A percentile compares a stretch with the other conserved stretches of the same genome.
These are phyloP conservation scores for Thermochaetoides thermophila DNA, from an alignment of 495 filamentous ascomycete genomes.

Conservation along the genomic window DNA sequence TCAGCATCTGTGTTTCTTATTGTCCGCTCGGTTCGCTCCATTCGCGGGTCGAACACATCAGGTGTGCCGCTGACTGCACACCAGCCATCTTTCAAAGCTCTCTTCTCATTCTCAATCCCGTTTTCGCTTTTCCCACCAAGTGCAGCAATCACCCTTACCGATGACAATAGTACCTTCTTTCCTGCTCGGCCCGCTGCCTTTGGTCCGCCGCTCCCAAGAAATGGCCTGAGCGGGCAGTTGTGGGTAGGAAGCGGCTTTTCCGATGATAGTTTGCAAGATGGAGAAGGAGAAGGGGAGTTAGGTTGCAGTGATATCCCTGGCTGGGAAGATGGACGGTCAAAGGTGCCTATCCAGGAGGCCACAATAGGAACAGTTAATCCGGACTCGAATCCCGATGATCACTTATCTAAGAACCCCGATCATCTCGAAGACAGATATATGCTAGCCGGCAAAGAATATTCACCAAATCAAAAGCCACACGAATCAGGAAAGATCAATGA, in stretches of 20 bases:
- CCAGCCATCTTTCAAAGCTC: conserved; percentile 22
- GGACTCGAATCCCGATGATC: too few species aligned
- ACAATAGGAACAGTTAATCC: conserved; percentile 9
- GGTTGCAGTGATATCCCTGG: conserved; percentile 96
- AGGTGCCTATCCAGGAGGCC: conserved; percentile 11
- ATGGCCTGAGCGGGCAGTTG: conserved; percentile 67
- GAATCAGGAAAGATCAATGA: too few species aligned
- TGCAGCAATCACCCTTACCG: conserved; percentile 87
- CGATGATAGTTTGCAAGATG: conserved; percentile 49
- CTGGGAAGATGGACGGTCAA: conserved; percentile 45
- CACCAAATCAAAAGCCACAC: conserved; percentile 7
- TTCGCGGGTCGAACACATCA: too few species aligned
- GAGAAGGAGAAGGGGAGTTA: conserved; percentile 68
- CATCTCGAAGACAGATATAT: conserved; percentile 8
- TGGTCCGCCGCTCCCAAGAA: conserved; percentile 59
- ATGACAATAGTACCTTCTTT: conserved; percentile 97
- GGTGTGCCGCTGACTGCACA: too few species aligned
- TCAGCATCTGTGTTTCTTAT: conserved; percentile 33
- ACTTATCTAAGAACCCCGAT: too few species aligned
- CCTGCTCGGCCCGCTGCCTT: conserved; percentile 86
- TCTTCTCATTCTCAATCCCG: conserved; percentile 34
- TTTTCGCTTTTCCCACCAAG: conserved; percentile 82
- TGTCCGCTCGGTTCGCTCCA: conserved; percentile 26
- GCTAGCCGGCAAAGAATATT: conserved; percentile 8
- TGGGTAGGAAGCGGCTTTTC: conserved; percentile 87